Conservation (phyloP, 108 stramenopile species). For the Pseudonitzschia delicatissima region DNA sequence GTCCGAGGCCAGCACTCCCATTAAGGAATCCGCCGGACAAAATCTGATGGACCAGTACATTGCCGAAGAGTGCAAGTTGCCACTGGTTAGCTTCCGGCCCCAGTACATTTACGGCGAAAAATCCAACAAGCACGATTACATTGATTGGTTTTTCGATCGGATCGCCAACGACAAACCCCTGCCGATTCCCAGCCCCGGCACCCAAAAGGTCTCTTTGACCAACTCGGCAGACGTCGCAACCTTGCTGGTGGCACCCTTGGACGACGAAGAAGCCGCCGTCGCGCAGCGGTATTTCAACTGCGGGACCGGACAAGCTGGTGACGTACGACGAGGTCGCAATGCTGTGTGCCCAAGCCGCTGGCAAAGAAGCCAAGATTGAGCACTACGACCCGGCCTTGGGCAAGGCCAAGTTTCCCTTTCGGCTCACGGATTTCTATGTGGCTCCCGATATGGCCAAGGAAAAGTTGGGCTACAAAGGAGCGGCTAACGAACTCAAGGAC, state of each 20-base stretch:
- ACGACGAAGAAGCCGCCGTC: constrained; percentile 72
- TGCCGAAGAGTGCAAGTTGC: constrained; percentile 62
- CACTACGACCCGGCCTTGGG: constrained; percentile 59
- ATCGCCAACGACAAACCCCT: constrained; percentile 53
- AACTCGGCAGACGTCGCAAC: constrained; percentile 82
- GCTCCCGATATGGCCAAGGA: constrained; percentile 69
- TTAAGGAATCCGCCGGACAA: constrained; percentile 77
- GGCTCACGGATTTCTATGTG: constrained; percentile 76
- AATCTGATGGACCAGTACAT: constrained; percentile 55
- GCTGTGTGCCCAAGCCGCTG: constrained; percentile 80
- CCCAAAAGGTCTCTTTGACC: constrained; percentile 77
- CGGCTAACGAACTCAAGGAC: constrained; percentile 52
- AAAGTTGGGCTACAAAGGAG: constrained; percentile 67
- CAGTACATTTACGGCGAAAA: constrained; percentile 82
- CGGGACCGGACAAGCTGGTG: constrained; percentile 68
- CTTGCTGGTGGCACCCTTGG: constrained; percentile 60
- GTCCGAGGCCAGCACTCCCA: constrained; percentile 67
- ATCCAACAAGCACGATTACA: constrained; percentile 79
- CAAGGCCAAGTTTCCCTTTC: constrained; percentile 79
- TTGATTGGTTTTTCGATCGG: constrained; percentile 86
- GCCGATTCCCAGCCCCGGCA: constrained; percentile 75
- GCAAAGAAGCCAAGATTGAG: constrained; percentile 53
- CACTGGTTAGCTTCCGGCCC: constrained; percentile 77
- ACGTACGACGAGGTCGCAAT: constrained; percentile 75
- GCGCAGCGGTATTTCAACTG: constrained; percentile 81